Evolutionary conservation across 1,284 basidiomycete genomes (phyloP), one percentile per base, ranked within the genome.

Genomic region (Trametes versicolor): DNA sequence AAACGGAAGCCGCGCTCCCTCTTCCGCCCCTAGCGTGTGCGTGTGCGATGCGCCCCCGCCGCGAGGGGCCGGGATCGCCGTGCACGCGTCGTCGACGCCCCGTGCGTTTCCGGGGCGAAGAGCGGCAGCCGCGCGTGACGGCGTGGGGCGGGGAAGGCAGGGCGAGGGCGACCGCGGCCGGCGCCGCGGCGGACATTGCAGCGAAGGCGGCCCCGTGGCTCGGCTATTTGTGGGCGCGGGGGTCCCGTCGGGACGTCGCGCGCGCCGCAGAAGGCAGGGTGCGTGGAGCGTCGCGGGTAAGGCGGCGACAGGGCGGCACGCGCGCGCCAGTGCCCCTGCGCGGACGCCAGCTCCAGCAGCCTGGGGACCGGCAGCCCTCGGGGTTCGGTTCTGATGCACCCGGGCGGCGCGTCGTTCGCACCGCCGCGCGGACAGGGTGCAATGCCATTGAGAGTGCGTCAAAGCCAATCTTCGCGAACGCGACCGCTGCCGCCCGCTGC

Each of bases 251-350:
- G 48, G 47, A 55, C 39, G 50, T 6, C 21, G 34, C 12, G 53
- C 37, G 62, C 47, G 54, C 58, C 63, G 21, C 49, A 56, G 58
- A 59, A 55, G 58, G 48, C 36, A 43, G n/a, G 17, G 39, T 58
- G 41, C 48, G 66, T 64, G 62, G 62, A 43, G 60, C 53, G 34
- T 57, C 63, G 66, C 66, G 66, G 63, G 66, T 68, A 68, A 51
- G 63, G 60, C 63, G 63, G 66, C 54, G 60, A 48, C 62, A 64
- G 65, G 32, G 59, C 59, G 55, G 59, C 37, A 39, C 29, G 54
- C 37, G 61, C 54, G 54, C 39, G 17, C 49, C 41, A 17, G 19
- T 7, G 15, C 29, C 29, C 29, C 37, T 32, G 49, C 27, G 27
- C 58, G 49, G 36, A 41, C 45, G 60, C 45, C 51, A 15, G 29